Evolutionary conservation across 2,329 filamentous ascomycete species (phyloP).

Genomic region (Diaporthe citri): DNA sequence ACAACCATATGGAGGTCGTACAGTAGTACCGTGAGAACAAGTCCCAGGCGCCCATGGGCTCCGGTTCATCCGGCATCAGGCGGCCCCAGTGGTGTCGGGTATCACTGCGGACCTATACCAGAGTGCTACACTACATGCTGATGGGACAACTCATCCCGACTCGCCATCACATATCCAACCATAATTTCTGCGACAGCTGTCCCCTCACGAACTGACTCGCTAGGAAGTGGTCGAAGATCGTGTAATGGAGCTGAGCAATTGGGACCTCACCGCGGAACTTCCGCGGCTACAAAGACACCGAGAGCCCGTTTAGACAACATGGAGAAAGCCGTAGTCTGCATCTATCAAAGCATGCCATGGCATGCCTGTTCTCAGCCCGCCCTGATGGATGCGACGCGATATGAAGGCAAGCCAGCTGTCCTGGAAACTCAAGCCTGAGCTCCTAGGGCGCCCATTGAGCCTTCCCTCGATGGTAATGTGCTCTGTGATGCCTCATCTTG

Average conservation of each 20-base stretch:
- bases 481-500: background rate
- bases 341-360: background rate
- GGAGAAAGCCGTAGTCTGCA: no score
- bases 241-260: background rate
- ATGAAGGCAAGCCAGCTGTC: background rate
- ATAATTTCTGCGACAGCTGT: background rate
- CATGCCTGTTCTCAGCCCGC: no score
- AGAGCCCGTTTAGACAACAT: background rate
- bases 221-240: background rate
- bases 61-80: conserved; percentile 10
- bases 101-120: background rate
- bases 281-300: background rate
- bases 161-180: background rate
- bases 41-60: background rate
- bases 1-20: background rate
- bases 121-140: background rate
- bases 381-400: background rate
- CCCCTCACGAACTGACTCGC: background rate
- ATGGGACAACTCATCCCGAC: background rate
- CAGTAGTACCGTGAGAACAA: background rate
- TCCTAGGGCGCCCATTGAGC: background rate
- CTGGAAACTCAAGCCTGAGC: background rate
- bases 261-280: background rate
- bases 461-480: background rate
- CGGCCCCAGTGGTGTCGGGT: background rate